phyloP scores from a whole-genome alignment of 2,329 filamentous ascomycete genomes.

The Passalora sequoiae region DNA sequence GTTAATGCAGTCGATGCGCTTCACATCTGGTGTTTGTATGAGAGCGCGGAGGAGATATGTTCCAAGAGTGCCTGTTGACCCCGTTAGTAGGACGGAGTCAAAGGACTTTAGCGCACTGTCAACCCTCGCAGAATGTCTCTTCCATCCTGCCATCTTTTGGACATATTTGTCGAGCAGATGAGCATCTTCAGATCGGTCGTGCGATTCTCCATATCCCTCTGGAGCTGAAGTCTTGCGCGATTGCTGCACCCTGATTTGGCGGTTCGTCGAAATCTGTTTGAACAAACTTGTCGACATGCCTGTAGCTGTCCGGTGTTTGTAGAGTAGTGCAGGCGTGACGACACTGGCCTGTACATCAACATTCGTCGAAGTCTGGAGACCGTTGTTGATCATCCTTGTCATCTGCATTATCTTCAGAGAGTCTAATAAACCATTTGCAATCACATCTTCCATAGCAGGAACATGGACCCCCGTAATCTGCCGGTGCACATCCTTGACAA shows the following conservation, averaged over 20 bases:
- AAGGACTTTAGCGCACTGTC: background rate
- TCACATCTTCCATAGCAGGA: background rate
- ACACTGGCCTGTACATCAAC: background rate
- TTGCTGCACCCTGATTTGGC: background rate
- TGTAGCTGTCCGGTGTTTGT: background rate
- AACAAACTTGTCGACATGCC: background rate
- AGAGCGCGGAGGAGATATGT: constrained; percentile 32
- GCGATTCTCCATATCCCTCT: too few relatives aligned
- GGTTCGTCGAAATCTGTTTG: background rate
- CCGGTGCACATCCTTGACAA: background rate
- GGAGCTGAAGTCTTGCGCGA: background rate
- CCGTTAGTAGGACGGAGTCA: constrained; percentile 32
- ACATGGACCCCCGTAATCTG: background rate
- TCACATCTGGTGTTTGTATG: constrained; percentile 23
- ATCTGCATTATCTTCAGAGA: background rate
- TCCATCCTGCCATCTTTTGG: background rate
- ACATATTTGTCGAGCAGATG: background rate
- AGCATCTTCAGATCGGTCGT: background rate
- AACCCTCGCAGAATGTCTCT: background rate
- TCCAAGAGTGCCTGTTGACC: constrained; percentile 35
- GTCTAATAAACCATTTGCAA: background rate
- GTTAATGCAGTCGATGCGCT: constrained; percentile 33
- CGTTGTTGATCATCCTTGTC: background rate
- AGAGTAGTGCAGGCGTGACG: background rate
- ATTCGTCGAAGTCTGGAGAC: background rate